Percentiles rank a stretch among this genome's conserved stretches.
Evolutionary conservation across 1,284 basidiomycete genomes (phyloP).

Genomic region (Cutaneotrichosporon dermatis): DNA sequence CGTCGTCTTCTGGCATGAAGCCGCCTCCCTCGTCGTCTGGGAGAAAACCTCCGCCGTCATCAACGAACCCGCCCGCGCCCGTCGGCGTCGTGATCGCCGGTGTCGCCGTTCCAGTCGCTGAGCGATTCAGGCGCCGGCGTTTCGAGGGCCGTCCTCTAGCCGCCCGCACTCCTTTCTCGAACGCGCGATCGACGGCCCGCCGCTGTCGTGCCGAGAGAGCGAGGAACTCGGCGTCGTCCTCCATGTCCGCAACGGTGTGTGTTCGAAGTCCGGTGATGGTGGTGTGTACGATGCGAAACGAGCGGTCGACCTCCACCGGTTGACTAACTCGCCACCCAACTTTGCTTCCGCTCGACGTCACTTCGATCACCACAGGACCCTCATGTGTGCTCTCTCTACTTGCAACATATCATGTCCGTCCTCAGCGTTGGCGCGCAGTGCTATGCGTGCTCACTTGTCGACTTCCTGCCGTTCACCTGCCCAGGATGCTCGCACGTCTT

Average conservation of each 20-base stretch:
- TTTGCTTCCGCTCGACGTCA: constrained; percentile 4
- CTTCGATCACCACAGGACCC: no score
- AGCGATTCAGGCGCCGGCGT: constrained; percentile 3
- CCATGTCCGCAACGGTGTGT: no score
- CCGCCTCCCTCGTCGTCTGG: constrained; percentile 15
- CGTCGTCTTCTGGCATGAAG: constrained; percentile 14
- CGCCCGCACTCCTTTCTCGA: constrained; percentile 29
- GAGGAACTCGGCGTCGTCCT: constrained; percentile 45
- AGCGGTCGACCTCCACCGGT: not conserved
- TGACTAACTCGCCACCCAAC: constrained; percentile 1
- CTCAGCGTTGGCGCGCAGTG: constrained; percentile 36
- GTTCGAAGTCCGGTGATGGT: not conserved
- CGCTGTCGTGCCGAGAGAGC: constrained; percentile 34
- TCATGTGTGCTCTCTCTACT: not conserved
- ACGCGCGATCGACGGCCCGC: constrained; percentile 39
- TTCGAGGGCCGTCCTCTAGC: constrained; percentile 3
- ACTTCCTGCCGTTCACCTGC: constrained; percentile 42
- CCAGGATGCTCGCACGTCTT: constrained; percentile 26
- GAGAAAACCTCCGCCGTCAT: constrained; percentile 25
- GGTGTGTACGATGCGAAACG: not conserved
- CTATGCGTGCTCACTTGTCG: constrained; percentile 30
- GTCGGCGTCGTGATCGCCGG: not conserved
- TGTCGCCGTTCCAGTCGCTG: not conserved
- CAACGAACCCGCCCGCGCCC: constrained; percentile 23
- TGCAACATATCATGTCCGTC: constrained; percentile 25